A percentile compares a stretch with the other conserved stretches of the same genome.
Conservation (phyloP, 2,329 filamentous ascomycete genomes). For the Neocucurbitaria cava region DNA sequence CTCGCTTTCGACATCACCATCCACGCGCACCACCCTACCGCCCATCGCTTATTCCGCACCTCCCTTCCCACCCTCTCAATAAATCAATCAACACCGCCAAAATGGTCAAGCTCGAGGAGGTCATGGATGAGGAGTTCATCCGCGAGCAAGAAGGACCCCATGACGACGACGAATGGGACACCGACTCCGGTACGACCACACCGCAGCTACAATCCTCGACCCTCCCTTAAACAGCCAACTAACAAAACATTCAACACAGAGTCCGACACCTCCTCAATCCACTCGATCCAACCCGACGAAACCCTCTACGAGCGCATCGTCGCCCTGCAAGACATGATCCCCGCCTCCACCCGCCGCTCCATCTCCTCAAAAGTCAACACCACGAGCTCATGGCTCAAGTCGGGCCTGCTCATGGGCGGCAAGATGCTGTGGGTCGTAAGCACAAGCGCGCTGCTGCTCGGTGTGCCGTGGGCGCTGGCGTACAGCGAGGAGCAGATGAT, state of each 20-base stretch:
- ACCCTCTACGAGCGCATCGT: conserved; percentile 69
- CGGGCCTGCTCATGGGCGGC: conserved; percentile 73
- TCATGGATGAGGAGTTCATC: conserved; percentile 94
- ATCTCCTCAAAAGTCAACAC: conserved; percentile 54
- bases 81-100: conserved; percentile 44
- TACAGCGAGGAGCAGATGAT: conserved; percentile 97
- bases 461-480: conserved; percentile 91
- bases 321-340: conserved; percentile 80
- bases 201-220: not conserved
- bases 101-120: conserved; percentile 97
- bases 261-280: conserved; percentile 74
- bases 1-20: conserved; percentile 10
- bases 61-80: not conserved
- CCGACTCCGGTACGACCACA: conserved; percentile 77
- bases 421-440: conserved; percentile 90
- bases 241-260: conserved; percentile 65
- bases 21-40: conserved; percentile 1
- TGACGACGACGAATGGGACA: conserved; percentile 87
- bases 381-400: conserved; percentile 65
- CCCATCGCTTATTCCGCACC: not conserved
- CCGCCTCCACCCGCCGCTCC: conserved; percentile 74
- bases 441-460: conserved; percentile 86
- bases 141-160: conserved; percentile 70
- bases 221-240: not conserved
- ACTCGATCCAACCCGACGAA: conserved; percentile 52